Base-by-base conservation (phyloP, 148 eudicot genomes). In the Spergularia marina region DNA sequence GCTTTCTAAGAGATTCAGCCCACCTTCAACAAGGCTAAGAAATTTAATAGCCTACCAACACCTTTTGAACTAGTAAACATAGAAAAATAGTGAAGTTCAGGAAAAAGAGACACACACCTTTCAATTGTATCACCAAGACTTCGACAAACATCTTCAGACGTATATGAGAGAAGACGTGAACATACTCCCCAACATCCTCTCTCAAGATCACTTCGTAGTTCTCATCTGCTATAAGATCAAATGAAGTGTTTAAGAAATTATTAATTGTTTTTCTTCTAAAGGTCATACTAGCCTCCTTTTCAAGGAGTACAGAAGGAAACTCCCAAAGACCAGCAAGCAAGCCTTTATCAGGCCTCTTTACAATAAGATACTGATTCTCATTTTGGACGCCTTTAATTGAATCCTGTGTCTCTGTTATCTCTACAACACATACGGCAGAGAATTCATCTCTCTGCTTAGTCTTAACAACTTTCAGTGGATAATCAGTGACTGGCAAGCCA, bases 281-380 rank as follows among this genome's bases (percentile, higher is more conserved):
- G 68, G 74, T 80, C 66, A 67, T 56, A 67, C 85, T 89, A 55
- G 88, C 81, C 73, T 90, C 96, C 63, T 81, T 73, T 70, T 69
- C 86, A 68, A 94, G 63, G 17, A 87, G 77, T 39, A 94, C 93
- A 52, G 97, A 90, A 41, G 98, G 98, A 67, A 94, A 94, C 84
- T 94, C 98, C 98, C 98, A 94, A 49, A 94, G 97, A 40, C 98
- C 98, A 78, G 97, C 98, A 76, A 94, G 96, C 84, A 94, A 83
- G 67, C 98, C 98, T 78, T 84, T 86, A 53, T 91, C 86, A 41
- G 98, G 96, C 81, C 98, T 91, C 84, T 91, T 94, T 21, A 94
- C 93, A 62, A 94, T 91, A 87, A 92, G 85, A 83, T 84, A 91
- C 65, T 51, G 81, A 72, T 86, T 80, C 23, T 75, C 77, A 58